phyloP scores from a whole-genome alignment of 2,329 filamentous ascomycete species.

The Arachnomyces sp. region DNA sequence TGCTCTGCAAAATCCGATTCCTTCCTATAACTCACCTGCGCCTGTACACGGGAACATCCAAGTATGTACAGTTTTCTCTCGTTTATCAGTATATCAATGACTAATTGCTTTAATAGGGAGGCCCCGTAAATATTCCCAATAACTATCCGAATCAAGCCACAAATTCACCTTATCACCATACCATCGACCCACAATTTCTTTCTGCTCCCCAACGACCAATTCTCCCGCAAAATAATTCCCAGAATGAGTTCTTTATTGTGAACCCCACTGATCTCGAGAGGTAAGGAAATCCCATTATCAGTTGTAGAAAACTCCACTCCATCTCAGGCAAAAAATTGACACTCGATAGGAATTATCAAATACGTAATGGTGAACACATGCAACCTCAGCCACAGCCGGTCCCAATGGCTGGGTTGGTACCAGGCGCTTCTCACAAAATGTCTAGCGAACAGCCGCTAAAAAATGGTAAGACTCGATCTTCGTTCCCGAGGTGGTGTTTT shows the following conservation, averaged over 20 bases:
- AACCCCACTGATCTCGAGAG: conserved; percentile 10
- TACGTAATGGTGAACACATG: not conserved
- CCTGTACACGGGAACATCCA: conserved; percentile 5
- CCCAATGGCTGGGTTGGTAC: not conserved
- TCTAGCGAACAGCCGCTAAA: not conserved
- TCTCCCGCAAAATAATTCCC: conserved; percentile 6
- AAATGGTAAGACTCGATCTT: not conserved
- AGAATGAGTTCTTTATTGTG: conserved; percentile 10
- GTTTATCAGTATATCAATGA: not conserved
- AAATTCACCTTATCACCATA: conserved; percentile 23
- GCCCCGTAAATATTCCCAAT: conserved; percentile 23
- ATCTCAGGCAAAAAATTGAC: not conserved
- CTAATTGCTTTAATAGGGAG: conserved; percentile 11
- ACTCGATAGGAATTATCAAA: not conserved
- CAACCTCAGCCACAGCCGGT: not conserved
- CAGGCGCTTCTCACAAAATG: not conserved
- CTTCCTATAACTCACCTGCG: conserved; percentile 4
- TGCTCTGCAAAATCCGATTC: not conserved
- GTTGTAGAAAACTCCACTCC: no score
- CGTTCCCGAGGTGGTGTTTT: no score
- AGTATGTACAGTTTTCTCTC: not conserved
- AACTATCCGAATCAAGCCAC: conserved; percentile 21
- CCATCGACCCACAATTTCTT: conserved; percentile 35
- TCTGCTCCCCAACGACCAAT: conserved; percentile 20
- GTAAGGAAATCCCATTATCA: no score